These are phyloP conservation scores for Lobosporangium transversale DNA, from an alignment of 192 early-diverging fungal species.

Conservation along the genomic window DNA sequence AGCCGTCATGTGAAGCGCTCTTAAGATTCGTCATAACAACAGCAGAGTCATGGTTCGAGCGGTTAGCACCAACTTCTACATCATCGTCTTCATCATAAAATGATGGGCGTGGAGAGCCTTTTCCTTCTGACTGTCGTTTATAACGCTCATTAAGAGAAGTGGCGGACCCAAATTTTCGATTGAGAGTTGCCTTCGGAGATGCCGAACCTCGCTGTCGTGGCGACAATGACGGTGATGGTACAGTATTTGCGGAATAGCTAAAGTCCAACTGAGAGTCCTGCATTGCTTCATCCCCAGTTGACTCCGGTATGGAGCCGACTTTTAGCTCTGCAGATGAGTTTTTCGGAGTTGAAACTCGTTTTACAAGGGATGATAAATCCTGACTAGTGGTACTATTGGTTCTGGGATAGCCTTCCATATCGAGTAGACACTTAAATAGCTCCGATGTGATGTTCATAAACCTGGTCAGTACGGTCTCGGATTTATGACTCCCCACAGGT, in stretches of 20 bases:
- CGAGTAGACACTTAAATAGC: constrained; percentile 18
- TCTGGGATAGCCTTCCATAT: constrained; percentile 30
- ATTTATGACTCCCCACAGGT: neutral
- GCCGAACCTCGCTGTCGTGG: neutral
- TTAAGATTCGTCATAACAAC: constrained; percentile 21
- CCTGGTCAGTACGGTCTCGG: constrained; percentile 10
- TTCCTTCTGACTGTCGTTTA: neutral
- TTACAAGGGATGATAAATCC: neutral
- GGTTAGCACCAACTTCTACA: constrained; percentile 22
- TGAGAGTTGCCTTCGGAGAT: neutral
- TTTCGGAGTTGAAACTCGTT: neutral
- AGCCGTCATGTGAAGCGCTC: constrained; percentile 25
- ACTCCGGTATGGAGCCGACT: too few species aligned
- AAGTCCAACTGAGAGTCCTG: neutral
- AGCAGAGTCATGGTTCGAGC: constrained; percentile 41
- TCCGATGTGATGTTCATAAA: constrained; percentile 25
- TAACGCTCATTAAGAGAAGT: constrained; percentile 16
- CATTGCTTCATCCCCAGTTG: neutral
- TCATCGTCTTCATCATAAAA: constrained; percentile 31
- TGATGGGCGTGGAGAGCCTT: neutral
- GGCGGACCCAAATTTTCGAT: constrained; percentile 24
- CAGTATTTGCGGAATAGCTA: constrained; percentile 13
- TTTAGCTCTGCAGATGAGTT: too few species aligned
- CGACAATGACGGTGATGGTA: neutral
- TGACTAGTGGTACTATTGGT: neutral